Conservation (phyloP, 2,329 filamentous ascomycete species). For the Phialophora expanda region DNA sequence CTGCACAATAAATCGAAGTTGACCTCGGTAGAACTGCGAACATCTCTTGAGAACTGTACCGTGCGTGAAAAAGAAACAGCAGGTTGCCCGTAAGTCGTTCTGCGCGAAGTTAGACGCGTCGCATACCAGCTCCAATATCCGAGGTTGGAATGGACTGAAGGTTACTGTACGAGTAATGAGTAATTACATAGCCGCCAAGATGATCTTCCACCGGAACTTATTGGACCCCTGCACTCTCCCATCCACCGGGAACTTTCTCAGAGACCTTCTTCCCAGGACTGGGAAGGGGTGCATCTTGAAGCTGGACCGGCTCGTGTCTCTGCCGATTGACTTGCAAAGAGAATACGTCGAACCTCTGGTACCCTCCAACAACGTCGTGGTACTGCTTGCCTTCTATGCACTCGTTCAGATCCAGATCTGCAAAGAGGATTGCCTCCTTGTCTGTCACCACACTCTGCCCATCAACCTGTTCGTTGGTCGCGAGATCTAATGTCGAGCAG, state of each 20-base stretch:
- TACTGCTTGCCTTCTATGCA: conserved; percentile 64
- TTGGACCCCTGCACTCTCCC: background rate
- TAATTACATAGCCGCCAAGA: background rate
- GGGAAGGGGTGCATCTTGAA: conserved; percentile 6
- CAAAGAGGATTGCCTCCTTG: conserved; percentile 58
- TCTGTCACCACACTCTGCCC: conserved; percentile 45
- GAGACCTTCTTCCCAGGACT: background rate
- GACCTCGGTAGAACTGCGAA: background rate
- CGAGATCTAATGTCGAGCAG: conserved; percentile 47
- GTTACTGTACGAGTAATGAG: background rate
- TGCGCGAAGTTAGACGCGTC: background rate
- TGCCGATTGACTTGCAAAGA: conserved; percentile 56
- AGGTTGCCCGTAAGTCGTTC: background rate
- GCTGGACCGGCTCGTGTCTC: conserved; percentile 45
- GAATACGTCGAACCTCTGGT: conserved; percentile 62
- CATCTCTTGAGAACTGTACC: background rate
- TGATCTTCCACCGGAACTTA: conserved; percentile 20
- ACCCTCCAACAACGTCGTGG: conserved; percentile 62
- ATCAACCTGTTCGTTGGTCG: background rate
- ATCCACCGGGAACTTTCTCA: conserved; percentile 11
- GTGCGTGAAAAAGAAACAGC: background rate
- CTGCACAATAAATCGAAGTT: background rate
- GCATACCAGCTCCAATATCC: background rate
- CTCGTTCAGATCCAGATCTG: conserved; percentile 56
- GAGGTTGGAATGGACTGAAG: background rate